phyloP scores from a whole-genome alignment of 2,329 filamentous ascomycete genomes.

The Onygenales sp. region DNA sequence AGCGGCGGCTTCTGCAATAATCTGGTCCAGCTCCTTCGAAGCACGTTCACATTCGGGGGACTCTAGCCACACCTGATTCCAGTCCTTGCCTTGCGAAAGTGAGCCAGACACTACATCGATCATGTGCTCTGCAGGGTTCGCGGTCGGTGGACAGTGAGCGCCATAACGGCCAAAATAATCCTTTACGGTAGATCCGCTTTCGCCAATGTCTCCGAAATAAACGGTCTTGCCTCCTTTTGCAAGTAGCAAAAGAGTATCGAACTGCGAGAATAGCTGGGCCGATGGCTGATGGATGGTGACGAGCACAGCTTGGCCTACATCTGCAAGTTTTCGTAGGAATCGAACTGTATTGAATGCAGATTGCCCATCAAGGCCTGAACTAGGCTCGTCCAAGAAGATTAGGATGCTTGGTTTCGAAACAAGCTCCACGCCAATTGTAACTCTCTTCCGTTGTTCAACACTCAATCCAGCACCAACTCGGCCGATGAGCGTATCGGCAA shows the following conservation, averaged over 20 bases:
- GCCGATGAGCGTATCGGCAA: slow-evolving; percentile 85
- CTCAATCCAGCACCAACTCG: slow-evolving; percentile 66
- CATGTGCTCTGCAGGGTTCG: slow-evolving; percentile 71
- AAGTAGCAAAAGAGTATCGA: slow-evolving; percentile 55
- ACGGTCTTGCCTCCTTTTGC: slow-evolving; percentile 56
- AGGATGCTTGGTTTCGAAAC: slow-evolving; percentile 81
- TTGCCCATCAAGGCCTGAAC: slow-evolving; percentile 84
- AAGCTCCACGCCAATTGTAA: slow-evolving; percentile 89
- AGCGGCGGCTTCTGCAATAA: slow-evolving; percentile 41
- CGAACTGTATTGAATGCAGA: slow-evolving; percentile 68
- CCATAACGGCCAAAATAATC: slow-evolving; percentile 58
- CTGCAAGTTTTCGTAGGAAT: slow-evolving; percentile 78
- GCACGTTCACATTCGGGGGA: slow-evolving; percentile 45
- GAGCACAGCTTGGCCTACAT: slow-evolving; percentile 80
- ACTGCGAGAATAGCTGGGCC: slow-evolving; percentile 86
- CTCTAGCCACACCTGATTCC: slow-evolving; percentile 44
- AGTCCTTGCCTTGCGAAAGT: slow-evolving; percentile 46
- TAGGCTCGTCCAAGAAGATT: slow-evolving; percentile 88
- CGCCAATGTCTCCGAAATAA: slow-evolving; percentile 58
- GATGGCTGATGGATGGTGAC: slow-evolving; percentile 95
- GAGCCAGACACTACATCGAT: slow-evolving; percentile 50
- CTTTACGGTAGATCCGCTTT: slow-evolving; percentile 47
- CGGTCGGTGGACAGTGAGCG: slow-evolving; percentile 48
- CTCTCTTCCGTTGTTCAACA: slow-evolving; percentile 57
- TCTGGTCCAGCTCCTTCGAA: slow-evolving; percentile 53